phyloP scores from a whole-genome alignment of 345 rosid species.

The Eucalyptus erythrocorys region DNA sequence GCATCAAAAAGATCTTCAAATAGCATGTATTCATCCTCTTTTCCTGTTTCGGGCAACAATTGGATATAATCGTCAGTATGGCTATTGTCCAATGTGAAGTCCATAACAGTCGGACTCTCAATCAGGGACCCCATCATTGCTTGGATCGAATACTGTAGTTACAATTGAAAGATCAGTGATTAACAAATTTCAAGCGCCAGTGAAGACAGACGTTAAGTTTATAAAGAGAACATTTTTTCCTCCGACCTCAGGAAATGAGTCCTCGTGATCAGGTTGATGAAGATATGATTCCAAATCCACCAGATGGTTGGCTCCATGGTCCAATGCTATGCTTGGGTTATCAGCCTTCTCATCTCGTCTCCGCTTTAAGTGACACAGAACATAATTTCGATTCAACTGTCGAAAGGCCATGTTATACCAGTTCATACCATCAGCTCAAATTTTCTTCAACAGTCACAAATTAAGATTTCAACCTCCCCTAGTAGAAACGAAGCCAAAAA shows the following conservation, averaged over 20 bases:
- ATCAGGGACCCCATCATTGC: not conserved
- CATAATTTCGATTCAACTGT: not conserved
- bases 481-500: not conserved
- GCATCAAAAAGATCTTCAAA: not conserved
- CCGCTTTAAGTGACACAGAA: not conserved
- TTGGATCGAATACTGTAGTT: not conserved
- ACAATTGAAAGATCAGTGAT: not conserved
- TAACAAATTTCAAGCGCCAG: not conserved
- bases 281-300: not conserved
- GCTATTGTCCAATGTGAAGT: not conserved
- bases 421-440: not conserved
- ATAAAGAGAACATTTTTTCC: not conserved
- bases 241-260: not conserved
- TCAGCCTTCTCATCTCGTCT: not conserved
- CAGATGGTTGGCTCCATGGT: not conserved
- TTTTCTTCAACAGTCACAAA: not conserved
- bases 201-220: not conserved
- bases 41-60: not conserved
- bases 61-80: not conserved
- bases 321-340: not conserved
- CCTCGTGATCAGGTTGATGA: not conserved
- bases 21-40: not conserved
- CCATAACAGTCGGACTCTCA: not conserved
- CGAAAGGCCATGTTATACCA: not conserved
- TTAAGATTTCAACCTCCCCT: not conserved